Evolutionary conservation across 495 filamentous ascomycete genomes (phyloP).

Genomic region (Trypethelium eluteriae): DNA sequence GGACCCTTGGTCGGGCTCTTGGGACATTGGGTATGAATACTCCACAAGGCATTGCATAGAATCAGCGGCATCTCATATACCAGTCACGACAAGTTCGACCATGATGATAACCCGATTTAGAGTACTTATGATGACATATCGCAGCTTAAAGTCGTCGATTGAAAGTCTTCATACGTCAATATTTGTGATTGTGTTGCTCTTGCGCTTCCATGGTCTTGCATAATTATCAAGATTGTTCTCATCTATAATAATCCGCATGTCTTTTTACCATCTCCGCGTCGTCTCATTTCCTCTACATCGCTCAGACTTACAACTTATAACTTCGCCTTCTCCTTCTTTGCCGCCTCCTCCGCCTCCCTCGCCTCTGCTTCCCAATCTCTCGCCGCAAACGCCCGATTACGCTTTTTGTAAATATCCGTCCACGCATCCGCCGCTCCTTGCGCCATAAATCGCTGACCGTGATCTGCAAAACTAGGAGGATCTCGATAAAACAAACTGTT

Average conservation of each 20-base stretch:
- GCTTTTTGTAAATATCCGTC: conserved; percentile 19
- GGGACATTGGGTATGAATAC: neutral
- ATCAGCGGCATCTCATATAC: neutral
- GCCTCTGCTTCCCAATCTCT: conserved; percentile 17
- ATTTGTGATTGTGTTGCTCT: neutral
- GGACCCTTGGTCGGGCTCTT: neutral
- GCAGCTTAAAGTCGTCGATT: neutral
- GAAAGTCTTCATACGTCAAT: neutral
- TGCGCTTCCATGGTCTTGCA: too few relatives aligned
- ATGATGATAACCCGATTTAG: neutral
- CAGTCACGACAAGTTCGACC: neutral
- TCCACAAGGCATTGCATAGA: neutral
- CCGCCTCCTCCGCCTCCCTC: neutral
- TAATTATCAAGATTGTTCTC: too few relatives aligned
- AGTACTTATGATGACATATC: neutral
- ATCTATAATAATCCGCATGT: too few relatives aligned
- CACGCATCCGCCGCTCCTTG: conserved; percentile 16
- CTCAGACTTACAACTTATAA: neutral
- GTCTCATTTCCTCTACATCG: neutral
- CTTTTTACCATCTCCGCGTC: neutral
- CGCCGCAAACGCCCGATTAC: conserved; percentile 24
- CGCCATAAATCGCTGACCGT: conserved; percentile 6
- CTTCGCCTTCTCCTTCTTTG: neutral
- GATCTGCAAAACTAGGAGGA: conserved; percentile 6
- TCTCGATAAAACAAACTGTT: conserved; percentile 18